phyloP scores from a whole-genome alignment of 441 rosid genomes.

The Adansonia grandidieri region DNA sequence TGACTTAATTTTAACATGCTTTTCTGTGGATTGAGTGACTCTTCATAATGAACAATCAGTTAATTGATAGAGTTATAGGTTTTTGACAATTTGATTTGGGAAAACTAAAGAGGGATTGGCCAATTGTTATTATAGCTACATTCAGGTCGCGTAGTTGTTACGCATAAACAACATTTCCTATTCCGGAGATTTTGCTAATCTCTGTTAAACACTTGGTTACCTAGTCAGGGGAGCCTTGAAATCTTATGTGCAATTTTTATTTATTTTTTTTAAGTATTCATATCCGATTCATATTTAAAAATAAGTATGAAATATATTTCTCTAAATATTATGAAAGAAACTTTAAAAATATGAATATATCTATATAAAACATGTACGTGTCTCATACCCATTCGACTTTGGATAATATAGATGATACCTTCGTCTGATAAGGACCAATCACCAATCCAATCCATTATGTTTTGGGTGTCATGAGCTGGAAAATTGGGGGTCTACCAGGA shows the following conservation, averaged over 20 bases:
- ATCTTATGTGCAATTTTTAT: not conserved
- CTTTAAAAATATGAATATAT: too few relatives aligned
- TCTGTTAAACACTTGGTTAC: not conserved
- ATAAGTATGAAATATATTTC: too few relatives aligned
- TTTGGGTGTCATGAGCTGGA: not conserved
- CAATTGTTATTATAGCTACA: not conserved
- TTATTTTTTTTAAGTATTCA: too few relatives aligned
- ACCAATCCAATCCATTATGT: not conserved
- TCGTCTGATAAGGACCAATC: slow-evolving; percentile 6
- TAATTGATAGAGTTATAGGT: not conserved
- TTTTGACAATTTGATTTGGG: not conserved
- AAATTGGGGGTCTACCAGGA: not conserved
- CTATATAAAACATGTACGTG: too few relatives aligned
- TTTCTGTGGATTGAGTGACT: not conserved
- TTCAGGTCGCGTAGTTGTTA: not conserved
- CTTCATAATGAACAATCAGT: not conserved
- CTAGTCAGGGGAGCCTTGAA: not conserved
- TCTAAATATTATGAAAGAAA: too few relatives aligned
- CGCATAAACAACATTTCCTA: not conserved
- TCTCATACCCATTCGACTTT: too few relatives aligned
- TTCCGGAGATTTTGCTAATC: not conserved
- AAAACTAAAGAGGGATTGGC: not conserved
- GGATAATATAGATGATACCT: not conserved
- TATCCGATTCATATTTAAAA: too few relatives aligned
- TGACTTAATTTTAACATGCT: not conserved